Conservation (phyloP, 805 yeast genomes). For the Wickerhamomyces bisporus region DNA sequence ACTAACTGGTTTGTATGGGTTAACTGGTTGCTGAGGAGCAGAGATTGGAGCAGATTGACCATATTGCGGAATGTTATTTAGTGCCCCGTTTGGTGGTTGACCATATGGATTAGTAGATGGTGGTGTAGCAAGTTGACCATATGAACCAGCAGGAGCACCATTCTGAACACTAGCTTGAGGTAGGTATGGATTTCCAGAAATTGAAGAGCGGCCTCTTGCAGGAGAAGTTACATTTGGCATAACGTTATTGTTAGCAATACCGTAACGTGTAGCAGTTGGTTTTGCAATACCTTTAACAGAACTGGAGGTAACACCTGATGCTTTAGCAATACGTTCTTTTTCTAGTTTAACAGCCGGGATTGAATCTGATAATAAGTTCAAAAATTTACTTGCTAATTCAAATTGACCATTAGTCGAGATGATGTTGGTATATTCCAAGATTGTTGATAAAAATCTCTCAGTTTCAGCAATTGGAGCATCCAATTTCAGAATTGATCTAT, state of each 20-base stretch:
- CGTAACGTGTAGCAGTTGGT: constrained; percentile 15
- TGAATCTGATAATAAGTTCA: constrained; percentile 67
- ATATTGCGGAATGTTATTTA: constrained; percentile 3
- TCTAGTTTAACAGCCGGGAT: constrained; percentile 68
- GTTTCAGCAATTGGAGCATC: constrained; percentile 22
- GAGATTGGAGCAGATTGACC: constrained; percentile 3
- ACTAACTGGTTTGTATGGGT: constrained; percentile 20
- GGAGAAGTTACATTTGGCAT: constrained; percentile 11
- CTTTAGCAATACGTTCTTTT: constrained; percentile 72
- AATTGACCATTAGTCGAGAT: constrained; percentile 81
- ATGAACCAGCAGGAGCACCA: constrained; percentile 9
- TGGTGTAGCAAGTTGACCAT: constrained; percentile 17
- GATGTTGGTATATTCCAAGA: constrained; percentile 76
- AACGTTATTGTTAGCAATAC: constrained; percentile 9
- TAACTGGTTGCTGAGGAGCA: constrained; percentile 10
- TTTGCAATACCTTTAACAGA: constrained; percentile 16
- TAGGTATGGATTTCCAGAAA: constrained; percentile 4
- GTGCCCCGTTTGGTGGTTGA: too few species aligned
- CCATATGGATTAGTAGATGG: constrained; percentile 11
- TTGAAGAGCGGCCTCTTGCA: constrained; percentile 7
- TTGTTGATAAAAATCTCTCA: constrained; percentile 38
- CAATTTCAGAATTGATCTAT: constrained; percentile 44
- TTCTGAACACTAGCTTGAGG: constrained; percentile 9
- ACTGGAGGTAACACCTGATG: constrained; percentile 38
- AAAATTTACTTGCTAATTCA: constrained; percentile 69